These are phyloP conservation scores for Sequoiadendron giganteum DNA, from an alignment of 75 land plant genomes.

Conservation along the genomic window DNA sequence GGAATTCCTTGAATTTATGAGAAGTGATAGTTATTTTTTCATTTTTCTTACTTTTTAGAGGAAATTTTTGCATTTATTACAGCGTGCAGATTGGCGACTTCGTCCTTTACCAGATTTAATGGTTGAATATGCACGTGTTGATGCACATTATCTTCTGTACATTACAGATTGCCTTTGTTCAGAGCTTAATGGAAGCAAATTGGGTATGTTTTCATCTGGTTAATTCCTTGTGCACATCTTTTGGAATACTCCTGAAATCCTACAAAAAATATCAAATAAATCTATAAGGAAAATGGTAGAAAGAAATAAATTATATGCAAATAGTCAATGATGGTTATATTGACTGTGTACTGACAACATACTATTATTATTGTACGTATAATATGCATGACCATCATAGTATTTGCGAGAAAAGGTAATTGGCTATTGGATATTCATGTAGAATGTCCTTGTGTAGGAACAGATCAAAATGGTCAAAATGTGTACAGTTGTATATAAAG, in stretches of 20 bases:
- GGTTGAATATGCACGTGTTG: conserved; percentile 81
- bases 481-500: neutral
- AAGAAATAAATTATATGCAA: neutral
- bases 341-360: neutral
- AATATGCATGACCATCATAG: neutral
- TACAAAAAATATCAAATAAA: neutral
- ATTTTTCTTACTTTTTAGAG: neutral
- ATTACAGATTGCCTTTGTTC: conserved; percentile 69
- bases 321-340: neutral
- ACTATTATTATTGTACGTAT: neutral
- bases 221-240: neutral
- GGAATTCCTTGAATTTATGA: neutral
- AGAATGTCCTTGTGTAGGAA: neutral
- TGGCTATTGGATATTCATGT: neutral
- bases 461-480: neutral
- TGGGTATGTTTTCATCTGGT: conserved; percentile 30
- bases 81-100: conserved; percentile 97
- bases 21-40: neutral
- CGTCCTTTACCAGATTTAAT: conserved; percentile 85
- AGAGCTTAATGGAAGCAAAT: conserved; percentile 46
- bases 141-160: conserved; percentile 93
- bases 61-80: conserved; percentile 3
- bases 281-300: neutral
- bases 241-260: neutral
- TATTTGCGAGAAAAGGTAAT: neutral